Evolutionary conservation across 371 early-diverging fungal genomes (phyloP).

Genomic region (Actinomortierella ambigua): DNA sequence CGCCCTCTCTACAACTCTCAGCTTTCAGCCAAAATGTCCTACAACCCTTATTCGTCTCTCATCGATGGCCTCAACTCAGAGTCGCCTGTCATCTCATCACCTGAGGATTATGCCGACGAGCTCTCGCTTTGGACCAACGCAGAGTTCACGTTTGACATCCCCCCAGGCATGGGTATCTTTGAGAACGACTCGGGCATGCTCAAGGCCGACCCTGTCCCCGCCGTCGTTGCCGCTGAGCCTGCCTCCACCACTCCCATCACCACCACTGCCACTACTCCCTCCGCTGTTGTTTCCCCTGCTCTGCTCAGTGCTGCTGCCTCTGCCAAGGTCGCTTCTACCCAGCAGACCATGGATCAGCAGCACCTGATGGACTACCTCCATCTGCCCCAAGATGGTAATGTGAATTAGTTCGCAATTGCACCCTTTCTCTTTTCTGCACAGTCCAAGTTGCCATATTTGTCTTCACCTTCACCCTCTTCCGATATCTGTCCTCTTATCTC

Average conservation of each 20-base stretch:
- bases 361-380: slow-evolving; percentile 47
- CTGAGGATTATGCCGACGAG: slow-evolving; percentile 37
- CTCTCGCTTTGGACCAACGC: slow-evolving; percentile 59
- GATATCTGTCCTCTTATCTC: too few species aligned
- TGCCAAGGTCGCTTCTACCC: slow-evolving; percentile 1
- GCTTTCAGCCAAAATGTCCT: slow-evolving; percentile 19
- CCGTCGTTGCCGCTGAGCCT: too few species aligned
- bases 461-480: too few species aligned
- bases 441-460: too few species aligned
- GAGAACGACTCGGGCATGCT: slow-evolving; percentile 50
- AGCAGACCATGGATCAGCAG: slow-evolving; percentile 28
- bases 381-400: slow-evolving; percentile 41
- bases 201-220: neutral
- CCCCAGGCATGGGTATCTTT: slow-evolving; percentile 60
- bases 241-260: slow-evolving; percentile 6
- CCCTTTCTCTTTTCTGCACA: too few species aligned
- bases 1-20: neutral
- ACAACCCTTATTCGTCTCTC: slow-evolving; percentile 21
- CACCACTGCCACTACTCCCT: slow-evolving; percentile 1
- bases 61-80: slow-evolving; percentile 41
- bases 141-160: slow-evolving; percentile 68
- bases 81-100: slow-evolving; percentile 15
- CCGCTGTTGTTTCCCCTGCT: neutral
- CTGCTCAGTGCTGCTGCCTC: slow-evolving; percentile 8
- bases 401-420: too few species aligned